phyloP scores from a whole-genome alignment of 75 land plant genomes.

The Larix kaempferi region DNA sequence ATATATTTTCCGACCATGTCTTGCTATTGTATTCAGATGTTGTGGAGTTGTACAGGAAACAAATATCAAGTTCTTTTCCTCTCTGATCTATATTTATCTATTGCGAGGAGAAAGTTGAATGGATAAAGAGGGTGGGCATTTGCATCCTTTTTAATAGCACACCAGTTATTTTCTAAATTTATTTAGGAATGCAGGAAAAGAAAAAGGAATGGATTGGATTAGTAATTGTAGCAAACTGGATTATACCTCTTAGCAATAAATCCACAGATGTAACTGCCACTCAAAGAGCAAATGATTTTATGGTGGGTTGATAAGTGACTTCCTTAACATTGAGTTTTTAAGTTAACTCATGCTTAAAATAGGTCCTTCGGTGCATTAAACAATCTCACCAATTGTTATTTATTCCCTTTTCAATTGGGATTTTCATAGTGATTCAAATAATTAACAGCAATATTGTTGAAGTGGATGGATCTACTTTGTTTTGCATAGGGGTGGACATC shows the following conservation, averaged over 20 bases:
- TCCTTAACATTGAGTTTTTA: background rate
- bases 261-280: slow-evolving; percentile 38
- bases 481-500: background rate
- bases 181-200: slow-evolving; percentile 14
- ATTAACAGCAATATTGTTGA: no score
- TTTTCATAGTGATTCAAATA: no score
- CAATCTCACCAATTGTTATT: background rate
- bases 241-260: slow-evolving; percentile 33
- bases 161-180: background rate
- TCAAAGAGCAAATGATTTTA: slow-evolving; percentile 41
- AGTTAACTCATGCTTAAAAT: no score
- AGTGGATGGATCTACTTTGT: no score
- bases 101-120: background rate
- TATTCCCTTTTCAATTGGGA: background rate
- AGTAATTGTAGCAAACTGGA: slow-evolving; percentile 26
- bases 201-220: slow-evolving; percentile 50
- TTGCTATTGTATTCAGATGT: slow-evolving; percentile 33
- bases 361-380: background rate
- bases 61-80: slow-evolving; percentile 18
- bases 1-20: slow-evolving; percentile 35
- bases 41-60: slow-evolving; percentile 23
- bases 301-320: slow-evolving; percentile 44
- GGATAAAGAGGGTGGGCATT: background rate
- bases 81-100: background rate
- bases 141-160: no score